Base-by-base conservation (phyloP, 2,329 filamentous ascomycete genomes). In the Esteya vermicola region DNA sequence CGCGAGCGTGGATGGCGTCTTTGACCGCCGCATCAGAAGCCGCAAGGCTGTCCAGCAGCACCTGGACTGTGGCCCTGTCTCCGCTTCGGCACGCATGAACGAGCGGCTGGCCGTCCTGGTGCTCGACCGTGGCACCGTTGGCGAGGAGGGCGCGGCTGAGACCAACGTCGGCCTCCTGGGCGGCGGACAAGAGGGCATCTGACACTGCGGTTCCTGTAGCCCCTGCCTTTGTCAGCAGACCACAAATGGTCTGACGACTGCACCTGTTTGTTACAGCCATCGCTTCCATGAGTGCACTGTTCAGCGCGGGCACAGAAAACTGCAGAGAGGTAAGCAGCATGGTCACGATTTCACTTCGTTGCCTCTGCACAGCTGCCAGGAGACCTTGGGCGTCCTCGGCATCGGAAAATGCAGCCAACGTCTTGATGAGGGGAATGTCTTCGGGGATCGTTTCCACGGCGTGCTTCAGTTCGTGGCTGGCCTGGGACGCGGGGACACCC, bases 11-110 rank as follows among this genome's bases (percentile, higher is more conserved):
- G 0, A 64, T 69, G 7, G 53, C 50, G 36, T 60, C 60, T 10
- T 58, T 59, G 0, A 63, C 51, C 4, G 60, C 50, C 0, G 49
- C 52, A n/a, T n/a, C n/a, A n/a, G n/a, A n/a, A 20, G 61, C 58
- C 2, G 62, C 59, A 16, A 37, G 33, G 20, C 55, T 59, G 1
- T 39, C 27, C 18, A 76, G 53, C 1, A 76, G 54, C 52, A 75
- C 64, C 28, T 59, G 52, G 4, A 76, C 50, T 6, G 75, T 64
- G 4, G 65, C 63, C 0, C 61, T 52, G 0, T 65, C 63, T 0
- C 71, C 72, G 0, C 64, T 62, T 3, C 65, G 61, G 25, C 68
- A 72, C 1, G 72, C 70, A 45, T 71, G 65, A 1, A 75, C 57
- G 9, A 76, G 59, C 3, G 69, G 67, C 41, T 72, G 65, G 6